Evolutionary conservation across 805 yeast genomes (phyloP).

Genomic region (Blastobotrys attinorum): DNA sequence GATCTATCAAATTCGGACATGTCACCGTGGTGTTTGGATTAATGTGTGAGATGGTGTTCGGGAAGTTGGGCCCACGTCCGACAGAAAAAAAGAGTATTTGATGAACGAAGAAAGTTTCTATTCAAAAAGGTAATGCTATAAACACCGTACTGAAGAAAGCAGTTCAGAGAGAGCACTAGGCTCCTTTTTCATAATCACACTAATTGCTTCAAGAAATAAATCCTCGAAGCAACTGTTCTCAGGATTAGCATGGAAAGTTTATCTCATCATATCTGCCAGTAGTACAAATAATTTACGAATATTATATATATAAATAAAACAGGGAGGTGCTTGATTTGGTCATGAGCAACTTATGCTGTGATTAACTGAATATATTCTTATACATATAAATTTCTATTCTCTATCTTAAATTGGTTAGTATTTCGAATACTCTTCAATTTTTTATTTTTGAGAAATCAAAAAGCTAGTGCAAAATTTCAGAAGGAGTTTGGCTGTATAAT

Average conservation of each 20-base stretch:
- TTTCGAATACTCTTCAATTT: neutral
- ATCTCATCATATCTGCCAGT: slow-evolving; percentile 30
- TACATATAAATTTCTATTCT: slow-evolving; percentile 4
- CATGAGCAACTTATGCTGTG: slow-evolving; percentile 61
- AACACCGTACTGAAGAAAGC: no score
- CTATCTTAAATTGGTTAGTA: no score
- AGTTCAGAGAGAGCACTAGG: neutral
- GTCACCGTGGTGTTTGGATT: no score
- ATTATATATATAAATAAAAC: neutral
- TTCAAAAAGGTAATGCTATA: no score
- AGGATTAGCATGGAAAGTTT: slow-evolving; percentile 54
- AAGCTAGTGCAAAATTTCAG: neutral
- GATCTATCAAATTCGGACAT: slow-evolving; percentile 24
- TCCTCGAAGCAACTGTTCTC: no score
- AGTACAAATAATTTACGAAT: neutral
- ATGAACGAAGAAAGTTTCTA: no score
- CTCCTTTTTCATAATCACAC: no score
- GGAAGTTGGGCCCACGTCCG: no score
- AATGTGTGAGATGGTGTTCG: no score
- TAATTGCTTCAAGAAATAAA: no score
- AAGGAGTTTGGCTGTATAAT: neutral
- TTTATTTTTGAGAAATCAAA: neutral
- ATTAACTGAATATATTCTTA: slow-evolving; percentile 76
- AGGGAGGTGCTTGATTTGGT: neutral
- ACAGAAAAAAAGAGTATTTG: no score